These are phyloP conservation scores for Pistacia atlantica DNA, from an alignment of 345 rosid genomes.

Conservation along the genomic window DNA sequence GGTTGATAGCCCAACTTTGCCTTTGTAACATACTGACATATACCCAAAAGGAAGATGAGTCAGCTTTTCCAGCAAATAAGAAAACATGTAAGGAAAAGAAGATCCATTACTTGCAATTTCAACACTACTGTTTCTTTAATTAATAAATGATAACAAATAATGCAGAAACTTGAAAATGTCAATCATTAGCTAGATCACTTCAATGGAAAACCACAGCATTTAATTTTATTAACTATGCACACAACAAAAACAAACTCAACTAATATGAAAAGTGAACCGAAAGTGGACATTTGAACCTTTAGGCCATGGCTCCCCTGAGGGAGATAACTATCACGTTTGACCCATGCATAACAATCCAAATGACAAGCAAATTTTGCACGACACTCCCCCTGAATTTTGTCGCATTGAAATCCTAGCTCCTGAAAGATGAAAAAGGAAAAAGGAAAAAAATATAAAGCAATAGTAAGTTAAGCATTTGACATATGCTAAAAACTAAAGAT, in stretches of 20 bases:
- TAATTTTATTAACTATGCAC: slow-evolving; percentile 19
- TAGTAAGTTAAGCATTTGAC: slow-evolving; percentile 4
- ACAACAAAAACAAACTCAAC: slow-evolving; percentile 13
- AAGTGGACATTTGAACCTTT: slow-evolving; percentile 55
- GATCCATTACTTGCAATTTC: slow-evolving; percentile 3
- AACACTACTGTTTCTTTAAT: neutral
- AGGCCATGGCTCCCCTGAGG: slow-evolving; percentile 99
- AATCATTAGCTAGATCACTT: neutral
- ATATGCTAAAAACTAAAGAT: neutral
- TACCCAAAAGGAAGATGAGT: slow-evolving; percentile 22
- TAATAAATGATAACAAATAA: neutral
- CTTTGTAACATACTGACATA: slow-evolving; percentile 86
- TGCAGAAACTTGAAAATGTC: neutral
- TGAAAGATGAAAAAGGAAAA: slow-evolving; percentile 37
- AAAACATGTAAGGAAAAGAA: neutral
- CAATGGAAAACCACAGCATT: neutral
- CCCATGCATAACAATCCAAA: slow-evolving; percentile 99
- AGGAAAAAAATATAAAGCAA: slow-evolving; percentile 14
- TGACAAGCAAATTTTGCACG: slow-evolving; percentile 93
- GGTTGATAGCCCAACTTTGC: slow-evolving; percentile 98
- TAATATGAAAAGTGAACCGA: slow-evolving; percentile 11
- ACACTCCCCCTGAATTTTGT: slow-evolving; percentile 93
- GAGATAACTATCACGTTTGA: slow-evolving; percentile 98
- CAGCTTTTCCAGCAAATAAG: neutral
- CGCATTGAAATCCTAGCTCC: slow-evolving; percentile 93